Evolutionary conservation across 208 protist genomes (phyloP).

Genomic region (Wallacemonas sp.): DNA sequence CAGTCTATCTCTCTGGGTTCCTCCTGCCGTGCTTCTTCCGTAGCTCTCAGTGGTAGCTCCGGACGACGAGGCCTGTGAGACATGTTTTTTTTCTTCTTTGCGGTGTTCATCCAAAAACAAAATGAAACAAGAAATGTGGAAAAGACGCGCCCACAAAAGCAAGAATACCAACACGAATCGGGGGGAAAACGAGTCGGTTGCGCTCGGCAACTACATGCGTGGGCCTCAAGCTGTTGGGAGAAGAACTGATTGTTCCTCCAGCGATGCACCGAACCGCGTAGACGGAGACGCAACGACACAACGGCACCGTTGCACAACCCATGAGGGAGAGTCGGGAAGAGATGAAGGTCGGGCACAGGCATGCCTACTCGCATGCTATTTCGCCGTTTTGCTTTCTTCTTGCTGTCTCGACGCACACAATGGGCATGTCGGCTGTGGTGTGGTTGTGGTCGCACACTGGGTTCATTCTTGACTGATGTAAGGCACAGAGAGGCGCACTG

Average conservation of each 20-base stretch:
- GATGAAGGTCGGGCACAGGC: no score
- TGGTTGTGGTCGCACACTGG: constrained; percentile 4
- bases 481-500: neutral
- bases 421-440: neutral
- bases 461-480: neutral
- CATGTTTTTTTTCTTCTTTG: no score
- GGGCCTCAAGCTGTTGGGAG: neutral
- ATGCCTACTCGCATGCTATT: no score
- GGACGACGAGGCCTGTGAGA: no score
- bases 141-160: constrained; percentile 8
- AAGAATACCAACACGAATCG: neutral
- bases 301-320: neutral
- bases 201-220: constrained; percentile 4
- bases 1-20: no score
- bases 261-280: constrained; percentile 7
- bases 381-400: neutral
- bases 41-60: no score
- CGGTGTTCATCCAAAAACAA: neutral
- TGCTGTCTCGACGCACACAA: neutral
- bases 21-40: no score
- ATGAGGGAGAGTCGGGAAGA: neutral
- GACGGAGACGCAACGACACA: neutral
- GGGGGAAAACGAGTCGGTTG: neutral
- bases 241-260: neutral
- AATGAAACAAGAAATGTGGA: neutral